Evolutionary conservation across 2,329 filamentous ascomycete genomes (phyloP).

Genomic region (Thielaviopsis populi): DNA sequence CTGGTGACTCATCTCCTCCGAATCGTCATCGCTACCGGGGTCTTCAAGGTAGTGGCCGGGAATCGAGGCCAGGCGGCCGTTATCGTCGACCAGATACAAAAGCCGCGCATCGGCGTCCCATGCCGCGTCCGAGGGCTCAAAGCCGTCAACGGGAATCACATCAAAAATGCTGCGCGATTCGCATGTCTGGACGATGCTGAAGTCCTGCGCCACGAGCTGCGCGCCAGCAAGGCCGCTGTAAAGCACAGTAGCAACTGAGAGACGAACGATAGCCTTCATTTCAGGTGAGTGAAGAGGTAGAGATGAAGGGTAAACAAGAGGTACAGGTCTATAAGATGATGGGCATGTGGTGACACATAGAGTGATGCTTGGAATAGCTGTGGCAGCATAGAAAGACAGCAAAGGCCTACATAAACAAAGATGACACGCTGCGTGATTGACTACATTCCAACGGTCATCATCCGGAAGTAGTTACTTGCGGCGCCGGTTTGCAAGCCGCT

Average conservation of each 20-base stretch:
- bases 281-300: not conserved
- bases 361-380: not conserved
- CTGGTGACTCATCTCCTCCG: not conserved
- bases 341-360: not conserved
- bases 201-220: constrained; percentile 9
- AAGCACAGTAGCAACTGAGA: not conserved
- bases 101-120: constrained; percentile 11
- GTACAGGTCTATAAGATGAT: not conserved
- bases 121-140: constrained; percentile 16
- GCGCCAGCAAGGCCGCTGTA: not conserved
- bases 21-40: not conserved
- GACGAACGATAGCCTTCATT: not conserved
- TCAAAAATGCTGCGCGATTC: constrained; percentile 9
- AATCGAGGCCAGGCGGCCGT: constrained; percentile 13
- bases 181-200: constrained; percentile 1
- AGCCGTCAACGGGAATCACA: constrained; percentile 6
- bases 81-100: constrained; percentile 16
- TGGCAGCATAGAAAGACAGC: no score
- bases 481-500: no score
- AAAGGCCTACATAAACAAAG: not conserved
- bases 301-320: not conserved
- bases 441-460: no score
- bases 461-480: no score
- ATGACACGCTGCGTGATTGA: no score
- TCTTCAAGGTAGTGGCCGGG: constrained; percentile 7